These are phyloP conservation scores for Naganishia albida DNA, from an alignment of 1,284 basidiomycete species.

Conservation along the genomic window DNA sequence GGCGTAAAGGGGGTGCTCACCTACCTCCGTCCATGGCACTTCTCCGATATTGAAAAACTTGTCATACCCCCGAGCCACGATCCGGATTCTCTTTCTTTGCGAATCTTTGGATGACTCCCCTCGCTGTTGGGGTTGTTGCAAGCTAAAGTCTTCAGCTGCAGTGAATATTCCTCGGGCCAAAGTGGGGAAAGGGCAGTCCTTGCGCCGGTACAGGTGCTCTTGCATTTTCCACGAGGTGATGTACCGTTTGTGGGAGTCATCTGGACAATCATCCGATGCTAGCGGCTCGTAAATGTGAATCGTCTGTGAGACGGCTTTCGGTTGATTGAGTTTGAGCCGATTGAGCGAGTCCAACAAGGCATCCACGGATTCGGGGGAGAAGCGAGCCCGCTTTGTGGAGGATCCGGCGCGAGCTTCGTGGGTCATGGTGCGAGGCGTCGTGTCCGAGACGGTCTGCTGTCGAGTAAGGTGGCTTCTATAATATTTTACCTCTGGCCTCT, in stretches of 20 bases:
- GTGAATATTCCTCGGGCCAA: slow-evolving; percentile 86
- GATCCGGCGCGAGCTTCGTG: neutral
- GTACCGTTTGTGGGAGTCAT: slow-evolving; percentile 29
- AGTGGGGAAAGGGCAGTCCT: slow-evolving; percentile 87
- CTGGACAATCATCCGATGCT: no score
- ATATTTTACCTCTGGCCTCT: neutral
- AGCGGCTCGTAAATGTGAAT: slow-evolving; percentile 18
- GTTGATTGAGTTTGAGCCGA: slow-evolving; percentile 25
- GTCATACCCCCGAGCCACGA: slow-evolving; percentile 91
- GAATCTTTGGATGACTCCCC: slow-evolving; percentile 15
- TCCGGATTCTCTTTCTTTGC: slow-evolving; percentile 60
- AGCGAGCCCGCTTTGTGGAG: slow-evolving; percentile 14
- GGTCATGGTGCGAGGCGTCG: slow-evolving; percentile 11
- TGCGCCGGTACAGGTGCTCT: slow-evolving; percentile 85
- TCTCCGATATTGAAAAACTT: slow-evolving; percentile 99
- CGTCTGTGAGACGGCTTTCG: slow-evolving; percentile 30
- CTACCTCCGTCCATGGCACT: slow-evolving; percentile 79
- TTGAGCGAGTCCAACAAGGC: slow-evolving; percentile 27
- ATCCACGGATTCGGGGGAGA: slow-evolving; percentile 31
- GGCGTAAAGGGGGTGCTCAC: slow-evolving; percentile 5
- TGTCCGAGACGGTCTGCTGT: neutral
- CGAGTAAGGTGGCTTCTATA: no score
- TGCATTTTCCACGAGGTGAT: slow-evolving; percentile 93
- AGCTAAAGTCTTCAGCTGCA: slow-evolving; percentile 46
- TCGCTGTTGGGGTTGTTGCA: slow-evolving; percentile 27